These are phyloP conservation scores for Ceratobasidium sp. DNA, from an alignment of 1,284 basidiomycete species.

Conservation along the genomic window DNA sequence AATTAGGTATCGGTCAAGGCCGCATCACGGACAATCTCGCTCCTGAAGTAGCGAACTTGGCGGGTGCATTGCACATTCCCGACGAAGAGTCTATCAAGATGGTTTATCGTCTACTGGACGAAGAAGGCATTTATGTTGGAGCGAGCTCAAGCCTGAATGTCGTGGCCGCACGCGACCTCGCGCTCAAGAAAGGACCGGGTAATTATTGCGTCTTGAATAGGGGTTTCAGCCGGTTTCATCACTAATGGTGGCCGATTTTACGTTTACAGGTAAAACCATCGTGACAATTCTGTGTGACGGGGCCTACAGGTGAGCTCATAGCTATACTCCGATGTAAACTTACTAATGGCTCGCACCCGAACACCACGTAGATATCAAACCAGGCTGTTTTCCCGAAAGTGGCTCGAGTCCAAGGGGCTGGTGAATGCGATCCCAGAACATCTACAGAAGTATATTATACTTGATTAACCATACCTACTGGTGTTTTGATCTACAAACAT, in stretches of 20 bases:
- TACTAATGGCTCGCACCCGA: slow-evolving; percentile 21
- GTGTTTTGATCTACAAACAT: slow-evolving; percentile 20
- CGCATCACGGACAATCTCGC: slow-evolving; percentile 95
- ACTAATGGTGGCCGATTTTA: slow-evolving; percentile 22
- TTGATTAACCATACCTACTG: slow-evolving; percentile 66
- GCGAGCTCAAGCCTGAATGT: slow-evolving; percentile 96
- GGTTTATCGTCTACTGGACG: slow-evolving; percentile 93
- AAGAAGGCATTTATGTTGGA: slow-evolving; percentile 96
- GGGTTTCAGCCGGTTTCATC: slow-evolving; percentile 8
- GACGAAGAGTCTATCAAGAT: slow-evolving; percentile 93
- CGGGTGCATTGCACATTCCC: slow-evolving; percentile 87
- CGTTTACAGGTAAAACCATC: slow-evolving; percentile 77
- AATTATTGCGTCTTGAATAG: slow-evolving; percentile 50
- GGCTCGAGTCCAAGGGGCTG: slow-evolving; percentile 89
- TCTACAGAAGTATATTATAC: slow-evolving; percentile 90
- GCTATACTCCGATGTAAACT: slow-evolving; percentile 46
- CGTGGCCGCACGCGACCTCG: slow-evolving; percentile 91
- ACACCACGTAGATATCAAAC: slow-evolving; percentile 79
- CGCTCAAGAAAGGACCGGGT: slow-evolving; percentile 86
- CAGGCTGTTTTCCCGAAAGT: slow-evolving; percentile 93
- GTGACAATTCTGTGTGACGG: slow-evolving; percentile 95
- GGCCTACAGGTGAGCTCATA: slow-evolving; percentile 75
- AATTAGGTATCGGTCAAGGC: slow-evolving; percentile 93
- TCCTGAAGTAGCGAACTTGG: slow-evolving; percentile 83
- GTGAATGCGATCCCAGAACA: slow-evolving; percentile 84